phyloP scores from a whole-genome alignment of 2,329 filamentous ascomycete genomes.

The Aspergillus cejpii region DNA sequence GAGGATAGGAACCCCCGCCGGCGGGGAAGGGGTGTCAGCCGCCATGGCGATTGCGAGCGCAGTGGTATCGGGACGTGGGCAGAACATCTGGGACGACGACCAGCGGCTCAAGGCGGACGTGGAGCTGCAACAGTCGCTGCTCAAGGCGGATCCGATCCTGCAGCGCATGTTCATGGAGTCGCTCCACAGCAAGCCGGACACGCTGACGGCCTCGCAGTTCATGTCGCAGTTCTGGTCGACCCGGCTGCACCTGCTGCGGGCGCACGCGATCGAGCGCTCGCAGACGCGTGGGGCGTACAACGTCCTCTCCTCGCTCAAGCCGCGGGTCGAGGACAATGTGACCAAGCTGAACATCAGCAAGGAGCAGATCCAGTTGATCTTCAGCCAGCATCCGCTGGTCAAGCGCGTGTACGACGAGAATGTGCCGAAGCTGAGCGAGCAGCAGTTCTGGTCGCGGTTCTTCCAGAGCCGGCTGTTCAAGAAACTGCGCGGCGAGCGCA shows the following conservation, averaged over 20 bases:
- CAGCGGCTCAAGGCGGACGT: conserved; percentile 68
- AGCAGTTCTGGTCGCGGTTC: conserved; percentile 87
- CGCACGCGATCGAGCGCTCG: conserved; percentile 79
- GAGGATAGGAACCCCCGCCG: conserved; percentile 29
- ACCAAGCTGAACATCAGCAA: conserved; percentile 77
- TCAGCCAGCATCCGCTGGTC: conserved; percentile 86
- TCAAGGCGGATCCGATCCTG: conserved; percentile 69
- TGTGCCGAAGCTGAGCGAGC: conserved; percentile 71
- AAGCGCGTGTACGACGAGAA: conserved; percentile 89
- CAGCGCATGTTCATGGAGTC: conserved; percentile 84
- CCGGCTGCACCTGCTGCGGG: conserved; percentile 73
- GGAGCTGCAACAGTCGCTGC: conserved; percentile 76
- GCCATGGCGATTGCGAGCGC: conserved; percentile 74
- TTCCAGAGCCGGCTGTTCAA: conserved; percentile 88
- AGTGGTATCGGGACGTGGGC: conserved; percentile 40
- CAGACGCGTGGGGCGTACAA: conserved; percentile 91
- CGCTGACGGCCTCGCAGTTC: conserved; percentile 72
- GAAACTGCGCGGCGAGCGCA: conserved; percentile 81
- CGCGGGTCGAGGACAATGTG: conserved; percentile 65
- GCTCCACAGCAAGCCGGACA: conserved; percentile 72
- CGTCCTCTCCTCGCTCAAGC: conserved; percentile 82
- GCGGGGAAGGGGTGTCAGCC: conserved; percentile 50
- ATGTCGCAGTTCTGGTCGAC: conserved; percentile 93
- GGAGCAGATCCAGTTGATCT: conserved; percentile 88
- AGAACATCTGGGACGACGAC: conserved; percentile 72